These are phyloP conservation scores for Calvatia gigantea DNA, from an alignment of 768 basidiomycete species.

Conservation along the genomic window DNA sequence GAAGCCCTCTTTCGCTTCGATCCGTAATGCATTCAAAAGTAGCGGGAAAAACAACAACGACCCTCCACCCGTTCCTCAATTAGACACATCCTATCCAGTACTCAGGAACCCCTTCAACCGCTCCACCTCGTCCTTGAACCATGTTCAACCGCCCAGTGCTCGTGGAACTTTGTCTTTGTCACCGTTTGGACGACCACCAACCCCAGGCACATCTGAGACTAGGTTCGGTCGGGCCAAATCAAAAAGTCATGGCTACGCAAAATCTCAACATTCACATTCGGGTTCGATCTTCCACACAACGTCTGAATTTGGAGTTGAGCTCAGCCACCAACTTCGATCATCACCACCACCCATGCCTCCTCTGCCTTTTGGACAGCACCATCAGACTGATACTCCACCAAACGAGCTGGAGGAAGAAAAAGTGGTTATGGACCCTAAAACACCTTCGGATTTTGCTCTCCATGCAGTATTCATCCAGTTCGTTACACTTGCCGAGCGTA, in stretches of 20 bases:
- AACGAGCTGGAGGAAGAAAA: slow-evolving; percentile 65
- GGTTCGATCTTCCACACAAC: slow-evolving; percentile 63
- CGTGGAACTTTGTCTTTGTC: slow-evolving; percentile 19
- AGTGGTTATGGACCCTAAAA: slow-evolving; percentile 67
- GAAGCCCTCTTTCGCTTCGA: slow-evolving; percentile 83
- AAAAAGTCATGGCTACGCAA: slow-evolving; percentile 57
- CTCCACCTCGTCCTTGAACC: slow-evolving; percentile 72
- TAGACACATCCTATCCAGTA: slow-evolving; percentile 70
- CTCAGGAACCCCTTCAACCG: slow-evolving; percentile 82
- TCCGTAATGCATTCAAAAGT: slow-evolving; percentile 83
- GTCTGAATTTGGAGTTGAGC: slow-evolving; percentile 72
- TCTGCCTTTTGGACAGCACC: slow-evolving; percentile 54
- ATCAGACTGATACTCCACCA: slow-evolving; percentile 50
- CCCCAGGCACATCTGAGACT: slow-evolving; percentile 49
- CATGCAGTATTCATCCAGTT: slow-evolving; percentile 89
- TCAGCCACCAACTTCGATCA: slow-evolving; percentile 48
- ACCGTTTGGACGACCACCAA: slow-evolving; percentile 56
- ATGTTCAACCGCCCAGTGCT: slow-evolving; percentile 33
- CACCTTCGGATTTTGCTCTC: slow-evolving; percentile 84
- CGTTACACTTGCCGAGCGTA: slow-evolving; percentile 72
- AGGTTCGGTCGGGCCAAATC: slow-evolving; percentile 36
- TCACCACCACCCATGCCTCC: slow-evolving; percentile 81
- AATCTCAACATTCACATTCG: slow-evolving; percentile 75
- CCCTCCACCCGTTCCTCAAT: slow-evolving; percentile 58
- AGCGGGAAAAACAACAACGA: slow-evolving; percentile 50